Base-by-base conservation (phyloP, 768 basidiomycete species). In the Pleurotus platypus region DNA sequence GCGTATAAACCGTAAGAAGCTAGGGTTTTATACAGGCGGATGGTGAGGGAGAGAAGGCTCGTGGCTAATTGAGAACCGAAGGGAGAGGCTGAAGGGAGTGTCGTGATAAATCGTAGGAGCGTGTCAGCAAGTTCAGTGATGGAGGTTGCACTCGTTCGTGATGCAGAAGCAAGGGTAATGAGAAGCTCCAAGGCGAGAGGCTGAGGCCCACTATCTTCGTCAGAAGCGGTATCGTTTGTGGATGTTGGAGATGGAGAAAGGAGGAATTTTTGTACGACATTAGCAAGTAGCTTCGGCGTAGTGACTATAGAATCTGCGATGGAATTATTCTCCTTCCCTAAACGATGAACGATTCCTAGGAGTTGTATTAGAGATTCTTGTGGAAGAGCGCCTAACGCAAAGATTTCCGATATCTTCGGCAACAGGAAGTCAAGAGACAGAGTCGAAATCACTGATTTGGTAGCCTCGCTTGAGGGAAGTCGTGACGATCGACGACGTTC, bases 1-100 rank as follows among this genome's bases (percentile, higher is more conserved):
- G 90, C 71, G 61, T 87, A 87, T 1, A 96, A 67, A 0, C 95
- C 95, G 61, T 96, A 98, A 1, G 79, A 75, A 0, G 84, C 92
- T 7, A 97, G 77, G 2, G 72, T 64, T 0, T 75, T 65, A 69
- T 91, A 94, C 12, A 94, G 72, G 4, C 70, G 73, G 20, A 98
- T 72, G 0, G 87, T 89, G 27, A 71, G 72, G 1, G 70, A 70
- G 13, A 89, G 75, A 15, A 93, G 78, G 1, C 69, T 65, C 1
- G 69, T 75, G 0, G 82, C 73, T 45, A 81, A 78, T 0, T 76
- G 68, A 2, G 74, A 75, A 4, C 74, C 67, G 53, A 71, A 75
- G 18, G 72, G 67, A 1, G 75, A 75, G 2, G 71, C 62, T 3
- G 2, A 71, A 62, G 85, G 89, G 22, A 83, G 75, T 49, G 76